Evolutionary conservation across 2,329 filamentous ascomycete species (phyloP).

Genomic region (Magnaporthales sp.): DNA sequence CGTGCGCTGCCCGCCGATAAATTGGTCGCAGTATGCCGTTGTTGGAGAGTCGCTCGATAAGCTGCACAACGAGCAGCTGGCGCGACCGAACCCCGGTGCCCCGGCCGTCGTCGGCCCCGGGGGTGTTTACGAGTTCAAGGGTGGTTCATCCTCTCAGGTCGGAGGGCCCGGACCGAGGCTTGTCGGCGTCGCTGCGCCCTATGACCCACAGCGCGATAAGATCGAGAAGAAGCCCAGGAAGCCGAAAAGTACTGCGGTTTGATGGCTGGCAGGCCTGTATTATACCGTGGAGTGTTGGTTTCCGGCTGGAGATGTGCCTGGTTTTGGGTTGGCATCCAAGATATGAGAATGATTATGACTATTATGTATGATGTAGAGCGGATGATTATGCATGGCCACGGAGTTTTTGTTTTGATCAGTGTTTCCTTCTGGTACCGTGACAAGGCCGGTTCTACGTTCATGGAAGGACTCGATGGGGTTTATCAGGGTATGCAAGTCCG

Average conservation of each 20-base stretch:
- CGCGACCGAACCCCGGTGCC: slow-evolving; percentile 51
- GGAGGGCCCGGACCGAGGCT: slow-evolving; percentile 25
- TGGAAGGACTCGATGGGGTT: too few species aligned
- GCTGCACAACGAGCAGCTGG: slow-evolving; percentile 71
- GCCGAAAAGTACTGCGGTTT: slow-evolving; percentile 1
- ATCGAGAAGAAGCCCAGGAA: slow-evolving; percentile 26
- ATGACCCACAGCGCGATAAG: slow-evolving; percentile 43
- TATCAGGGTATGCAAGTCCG: too few species aligned
- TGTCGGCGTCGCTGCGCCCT: slow-evolving; percentile 47
- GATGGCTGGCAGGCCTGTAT: background rate
- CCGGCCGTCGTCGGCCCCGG: slow-evolving; percentile 22
- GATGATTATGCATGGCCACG: background rate
- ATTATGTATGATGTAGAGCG: background rate
- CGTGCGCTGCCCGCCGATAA: slow-evolving; percentile 79
- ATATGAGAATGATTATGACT: background rate
- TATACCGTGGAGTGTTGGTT: background rate
- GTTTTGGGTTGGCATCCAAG: background rate
- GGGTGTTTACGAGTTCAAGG: slow-evolving; percentile 43
- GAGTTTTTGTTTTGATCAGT: background rate
- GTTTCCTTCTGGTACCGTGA: too few species aligned
- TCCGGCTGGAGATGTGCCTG: background rate
- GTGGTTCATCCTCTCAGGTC: slow-evolving; percentile 15
- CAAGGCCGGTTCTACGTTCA: too few species aligned
- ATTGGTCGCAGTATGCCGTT: slow-evolving; percentile 93
- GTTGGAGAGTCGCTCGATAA: slow-evolving; percentile 77